Conservation (phyloP, 73 alveolate genomes). For the Effrenium voratum region DNA sequence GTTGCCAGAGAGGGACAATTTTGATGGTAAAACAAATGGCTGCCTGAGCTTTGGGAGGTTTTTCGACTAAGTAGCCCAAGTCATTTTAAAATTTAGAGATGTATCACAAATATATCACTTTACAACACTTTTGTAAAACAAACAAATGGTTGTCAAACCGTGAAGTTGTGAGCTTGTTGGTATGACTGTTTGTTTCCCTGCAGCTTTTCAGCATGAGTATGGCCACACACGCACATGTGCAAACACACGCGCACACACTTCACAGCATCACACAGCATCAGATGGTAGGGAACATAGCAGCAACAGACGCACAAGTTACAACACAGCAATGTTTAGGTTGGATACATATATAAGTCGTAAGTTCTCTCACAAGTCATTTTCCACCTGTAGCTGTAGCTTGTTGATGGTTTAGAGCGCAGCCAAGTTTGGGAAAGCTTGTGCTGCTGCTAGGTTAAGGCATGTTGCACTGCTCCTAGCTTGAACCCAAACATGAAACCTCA, state of each 20-base stretch:
- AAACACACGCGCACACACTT: too few relatives aligned
- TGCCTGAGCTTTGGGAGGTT: neutral
- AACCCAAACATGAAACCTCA: too few relatives aligned
- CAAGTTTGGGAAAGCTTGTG: too few relatives aligned
- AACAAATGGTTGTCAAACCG: neutral
- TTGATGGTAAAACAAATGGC: neutral
- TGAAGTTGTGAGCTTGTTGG: neutral
- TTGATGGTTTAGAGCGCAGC: neutral
- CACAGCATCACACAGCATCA: too few relatives aligned
- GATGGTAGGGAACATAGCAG: neutral
- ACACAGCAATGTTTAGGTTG: neutral
- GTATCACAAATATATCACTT: neutral
- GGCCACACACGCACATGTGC: too few relatives aligned
- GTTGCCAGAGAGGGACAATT: neutral
- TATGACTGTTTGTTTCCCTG: neutral
- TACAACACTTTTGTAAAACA: neutral
- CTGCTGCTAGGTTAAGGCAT: too few relatives aligned
- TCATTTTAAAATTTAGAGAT: neutral
- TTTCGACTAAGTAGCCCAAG: too few relatives aligned
- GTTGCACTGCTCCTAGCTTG: too few relatives aligned
- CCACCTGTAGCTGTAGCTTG: neutral
- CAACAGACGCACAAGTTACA: neutral
- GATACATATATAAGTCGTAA: neutral
- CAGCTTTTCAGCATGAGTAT: too few relatives aligned
- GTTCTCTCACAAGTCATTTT: neutral